These are phyloP conservation scores for Sporisorium reilianum DNA, from an alignment of 1,284 basidiomycete species.

Conservation along the genomic window DNA sequence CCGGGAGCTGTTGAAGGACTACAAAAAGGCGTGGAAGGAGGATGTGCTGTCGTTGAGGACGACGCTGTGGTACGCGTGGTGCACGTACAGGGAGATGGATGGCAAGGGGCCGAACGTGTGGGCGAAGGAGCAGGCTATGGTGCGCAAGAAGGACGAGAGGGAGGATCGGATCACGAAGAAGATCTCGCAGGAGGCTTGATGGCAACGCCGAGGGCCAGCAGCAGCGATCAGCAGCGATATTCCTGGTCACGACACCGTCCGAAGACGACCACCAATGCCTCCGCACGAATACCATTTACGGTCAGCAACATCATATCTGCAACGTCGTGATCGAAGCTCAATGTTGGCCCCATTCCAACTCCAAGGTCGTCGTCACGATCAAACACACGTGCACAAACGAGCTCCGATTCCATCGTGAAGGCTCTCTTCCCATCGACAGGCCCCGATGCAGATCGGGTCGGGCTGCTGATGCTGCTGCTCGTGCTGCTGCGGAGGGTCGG, in stretches of 20 bases:
- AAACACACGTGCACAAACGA: too few relatives aligned
- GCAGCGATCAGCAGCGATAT: background rate
- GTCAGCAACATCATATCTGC: background rate
- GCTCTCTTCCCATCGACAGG: background rate
- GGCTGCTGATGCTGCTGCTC: background rate
- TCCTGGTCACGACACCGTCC: background rate
- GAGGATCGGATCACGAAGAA: slow-evolving; percentile 11
- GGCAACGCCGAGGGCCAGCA: background rate
- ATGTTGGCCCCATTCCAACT: too few relatives aligned
- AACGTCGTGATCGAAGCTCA: too few relatives aligned
- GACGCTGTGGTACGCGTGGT: slow-evolving; percentile 88
- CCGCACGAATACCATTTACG: background rate
- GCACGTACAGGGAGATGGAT: slow-evolving; percentile 45
- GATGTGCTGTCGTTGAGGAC: slow-evolving; percentile 91
- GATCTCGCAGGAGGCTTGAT: slow-evolving; percentile 19
- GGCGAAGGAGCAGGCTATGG: slow-evolving; percentile 14
- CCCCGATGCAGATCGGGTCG: background rate
- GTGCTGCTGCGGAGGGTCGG: too few relatives aligned
- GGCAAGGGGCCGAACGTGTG: slow-evolving; percentile 28
- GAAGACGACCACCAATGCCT: background rate
- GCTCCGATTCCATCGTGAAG: too few relatives aligned
- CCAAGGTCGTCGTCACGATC: too few relatives aligned
- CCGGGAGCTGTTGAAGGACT: slow-evolving; percentile 81
- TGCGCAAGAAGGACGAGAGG: slow-evolving; percentile 5
- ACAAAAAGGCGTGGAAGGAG: slow-evolving; percentile 84